Evolutionary conservation across 176 grass and related monocot genomes (phyloP).

Genomic region (Pontederia paniculata): DNA sequence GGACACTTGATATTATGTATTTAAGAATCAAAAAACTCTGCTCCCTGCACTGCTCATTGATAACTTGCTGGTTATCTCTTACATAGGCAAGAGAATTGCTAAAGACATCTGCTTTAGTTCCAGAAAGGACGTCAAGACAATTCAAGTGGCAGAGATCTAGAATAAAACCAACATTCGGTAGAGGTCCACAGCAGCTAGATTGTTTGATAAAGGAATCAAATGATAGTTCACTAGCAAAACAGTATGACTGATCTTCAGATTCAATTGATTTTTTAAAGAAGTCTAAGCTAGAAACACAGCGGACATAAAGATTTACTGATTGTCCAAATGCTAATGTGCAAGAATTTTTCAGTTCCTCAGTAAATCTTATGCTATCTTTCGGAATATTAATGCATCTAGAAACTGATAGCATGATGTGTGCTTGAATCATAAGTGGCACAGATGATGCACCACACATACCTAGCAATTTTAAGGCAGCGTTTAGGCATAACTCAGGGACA

Average conservation of each 20-base stretch:
- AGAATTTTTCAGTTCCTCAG: background rate
- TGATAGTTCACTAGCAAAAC: background rate
- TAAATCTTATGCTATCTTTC: background rate
- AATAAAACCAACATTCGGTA: background rate
- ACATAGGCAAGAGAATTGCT: constrained; percentile 1
- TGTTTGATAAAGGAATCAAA: constrained; percentile 6
- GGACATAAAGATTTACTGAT: constrained; percentile 13
- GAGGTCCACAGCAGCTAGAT: background rate
- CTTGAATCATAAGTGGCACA: constrained; percentile 8
- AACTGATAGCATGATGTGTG: constrained; percentile 5
- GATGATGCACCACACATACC: background rate
- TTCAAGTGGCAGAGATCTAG: background rate
- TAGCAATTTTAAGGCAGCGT: constrained; percentile 1
- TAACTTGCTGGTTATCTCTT: background rate
- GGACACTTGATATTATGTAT: constrained; percentile 7
- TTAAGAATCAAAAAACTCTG: constrained; percentile 6
- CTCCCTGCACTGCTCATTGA: constrained; percentile 6
- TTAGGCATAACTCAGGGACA: background rate
- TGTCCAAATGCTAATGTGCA: constrained; percentile 7
- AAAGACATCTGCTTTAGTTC: constrained; percentile 2
- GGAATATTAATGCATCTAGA: constrained; percentile 11
- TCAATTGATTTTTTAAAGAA: constrained; percentile 1
- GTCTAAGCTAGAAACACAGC: constrained; percentile 1
- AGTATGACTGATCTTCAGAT: background rate
- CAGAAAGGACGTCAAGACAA: constrained; percentile 6